phyloP scores from a whole-genome alignment of 768 basidiomycete species.

The Amanita rubescens region DNA sequence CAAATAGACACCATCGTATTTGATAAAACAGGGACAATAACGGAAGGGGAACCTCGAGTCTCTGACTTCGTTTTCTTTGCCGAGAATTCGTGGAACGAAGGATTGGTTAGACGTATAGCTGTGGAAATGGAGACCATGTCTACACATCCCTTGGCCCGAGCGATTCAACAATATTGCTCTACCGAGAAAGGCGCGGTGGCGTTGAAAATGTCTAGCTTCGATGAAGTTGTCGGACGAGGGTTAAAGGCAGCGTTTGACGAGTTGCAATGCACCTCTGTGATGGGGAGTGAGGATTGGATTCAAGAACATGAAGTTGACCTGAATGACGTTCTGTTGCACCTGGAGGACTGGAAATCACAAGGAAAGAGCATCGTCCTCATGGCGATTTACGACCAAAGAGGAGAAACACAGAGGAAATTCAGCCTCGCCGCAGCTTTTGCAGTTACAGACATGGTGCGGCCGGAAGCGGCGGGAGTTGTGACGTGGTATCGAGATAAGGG shows the following conservation, averaged over 20 bases:
- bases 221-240: conserved; percentile 65
- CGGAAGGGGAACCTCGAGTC: conserved; percentile 56
- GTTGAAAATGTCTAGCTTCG: conserved; percentile 21
- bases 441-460: conserved; percentile 55
- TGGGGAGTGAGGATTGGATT: conserved; percentile 70
- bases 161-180: conserved; percentile 44
- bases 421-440: conserved; percentile 46
- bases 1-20: conserved; percentile 68
- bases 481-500: conserved; percentile 41
- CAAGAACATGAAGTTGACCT: conserved; percentile 34
- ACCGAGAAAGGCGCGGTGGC: conserved; percentile 5
- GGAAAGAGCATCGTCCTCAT: conserved; percentile 69
- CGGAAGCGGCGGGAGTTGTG: conserved; percentile 51
- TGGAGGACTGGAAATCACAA: conserved; percentile 49
- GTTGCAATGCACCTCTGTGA: conserved; percentile 38
- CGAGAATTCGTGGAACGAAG: conserved; percentile 22
- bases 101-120: conserved; percentile 43
- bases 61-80: conserved; percentile 31
- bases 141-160: conserved; percentile 60
- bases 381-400: conserved; percentile 30
- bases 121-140: conserved; percentile 47
- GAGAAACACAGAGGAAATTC: conserved; percentile 6
- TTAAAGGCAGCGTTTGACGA: conserved; percentile 41
- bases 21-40: conserved; percentile 86
- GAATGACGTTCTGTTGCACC: conserved; percentile 20